These are phyloP conservation scores for Beverwykella pulmonaria DNA, from an alignment of 495 filamentous ascomycete species.

Conservation along the genomic window DNA sequence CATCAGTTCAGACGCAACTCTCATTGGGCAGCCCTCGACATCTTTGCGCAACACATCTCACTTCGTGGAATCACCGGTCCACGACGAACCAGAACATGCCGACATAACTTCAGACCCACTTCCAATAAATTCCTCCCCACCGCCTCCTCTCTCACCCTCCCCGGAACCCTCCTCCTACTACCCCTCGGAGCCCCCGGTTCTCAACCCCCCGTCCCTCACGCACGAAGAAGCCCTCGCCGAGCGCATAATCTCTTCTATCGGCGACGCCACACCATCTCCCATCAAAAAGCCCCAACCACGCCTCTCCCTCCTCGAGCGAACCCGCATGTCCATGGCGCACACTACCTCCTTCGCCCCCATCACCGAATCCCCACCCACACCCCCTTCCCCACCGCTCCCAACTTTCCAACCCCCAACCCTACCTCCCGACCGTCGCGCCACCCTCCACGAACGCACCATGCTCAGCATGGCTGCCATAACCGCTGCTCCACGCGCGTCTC, in stretches of 20 bases:
- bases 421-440: slow-evolving; percentile 15
- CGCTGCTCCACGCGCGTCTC: slow-evolving; percentile 23
- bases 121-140: background rate
- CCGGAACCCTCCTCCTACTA: slow-evolving; percentile 23
- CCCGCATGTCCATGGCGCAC: slow-evolving; percentile 50
- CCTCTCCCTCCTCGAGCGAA: slow-evolving; percentile 49
- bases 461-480: slow-evolving; percentile 72
- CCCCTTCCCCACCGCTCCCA: slow-evolving; percentile 4
- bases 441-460: slow-evolving; percentile 74
- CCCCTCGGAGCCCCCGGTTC: slow-evolving; percentile 23
- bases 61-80: background rate
- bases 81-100: background rate
- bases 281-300: slow-evolving; percentile 39
- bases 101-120: slow-evolving; percentile 14
- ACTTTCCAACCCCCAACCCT: background rate
- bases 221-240: slow-evolving; percentile 41
- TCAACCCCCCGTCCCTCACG: slow-evolving; percentile 13
- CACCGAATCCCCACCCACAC: slow-evolving; percentile 26
- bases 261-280: slow-evolving; percentile 46
- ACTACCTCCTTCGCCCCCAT: slow-evolving; percentile 30
- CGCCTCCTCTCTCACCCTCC: slow-evolving; percentile 11
- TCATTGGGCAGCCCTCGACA: slow-evolving; percentile 12
- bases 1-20: slow-evolving; percentile 21
- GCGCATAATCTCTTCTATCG: slow-evolving; percentile 44
- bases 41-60: background rate